Evolutionary conservation across 106 monocot species (phyloP), one percentile per base, ranked within the genome.

Genomic region (Chionographis japonica): DNA sequence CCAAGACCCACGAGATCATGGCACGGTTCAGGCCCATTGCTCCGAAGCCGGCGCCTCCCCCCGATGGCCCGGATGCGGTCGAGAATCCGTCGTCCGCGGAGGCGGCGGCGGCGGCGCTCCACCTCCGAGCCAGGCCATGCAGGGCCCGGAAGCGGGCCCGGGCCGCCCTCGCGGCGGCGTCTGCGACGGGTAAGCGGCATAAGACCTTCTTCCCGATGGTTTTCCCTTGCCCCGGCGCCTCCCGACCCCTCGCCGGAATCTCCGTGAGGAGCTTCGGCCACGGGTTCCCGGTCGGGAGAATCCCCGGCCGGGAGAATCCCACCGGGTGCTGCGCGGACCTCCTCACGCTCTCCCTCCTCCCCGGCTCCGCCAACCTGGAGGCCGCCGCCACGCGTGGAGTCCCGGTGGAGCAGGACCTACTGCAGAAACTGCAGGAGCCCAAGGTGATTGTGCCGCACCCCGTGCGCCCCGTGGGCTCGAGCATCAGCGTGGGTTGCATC

Each of bases 1-100:
- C 86, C 69, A 89, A 89, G 68, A 77, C 89, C 49, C 83, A 92
- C 54, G 97, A 92, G 81, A 98, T 98, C 78, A 71, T 98, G 74
- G 68, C 97, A 17, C 62, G 86, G 65, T 98, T 82, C 82, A 63
- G 89, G 16, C 92, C 92, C 67, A 98, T 92, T 54, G 97, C 92
- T 40, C 97, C 97, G 18, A 92, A 76, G 64, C 92, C 97, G 37
- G 43, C 65, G 12, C 61, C 50, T 39, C 12, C 74, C 66, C 7
- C 67, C 65, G 62, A 50, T 2, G 56, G 52, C 52, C 40, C 49
- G 27, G 27, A 27, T 27, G 27, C 27, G 27, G 27, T 27, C 27
- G 27, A 27, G 18, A 92, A 76, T 58, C 92, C 97, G 37, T 36
- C 65, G 12, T 53, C 35, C 35, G 60, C 36, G 13, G 39, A 8